These are phyloP conservation scores for Aspergillus tamarii DNA, from an alignment of 2,329 filamentous ascomycete genomes.

Conservation along the genomic window DNA sequence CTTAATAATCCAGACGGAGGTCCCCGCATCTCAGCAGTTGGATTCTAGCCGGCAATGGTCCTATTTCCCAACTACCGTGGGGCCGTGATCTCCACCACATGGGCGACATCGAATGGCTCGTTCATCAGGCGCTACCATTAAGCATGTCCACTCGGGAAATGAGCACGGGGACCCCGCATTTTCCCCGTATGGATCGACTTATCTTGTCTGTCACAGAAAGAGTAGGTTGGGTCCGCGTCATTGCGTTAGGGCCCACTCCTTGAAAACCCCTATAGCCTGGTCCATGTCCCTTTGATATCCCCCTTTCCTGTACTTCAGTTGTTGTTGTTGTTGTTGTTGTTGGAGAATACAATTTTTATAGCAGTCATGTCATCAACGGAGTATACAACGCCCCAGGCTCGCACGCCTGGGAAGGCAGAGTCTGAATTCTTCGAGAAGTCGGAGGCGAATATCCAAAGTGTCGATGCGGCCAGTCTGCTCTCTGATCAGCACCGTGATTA, in stretches of 20 bases:
- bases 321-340: not conserved
- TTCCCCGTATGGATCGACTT: not conserved
- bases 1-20: not conserved
- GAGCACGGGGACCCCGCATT: not conserved
- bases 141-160: not conserved
- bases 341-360: not conserved
- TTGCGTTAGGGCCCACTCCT: not conserved
- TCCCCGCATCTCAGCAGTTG: not conserved
- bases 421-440: conserved; percentile 6
- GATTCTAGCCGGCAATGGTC: not conserved
- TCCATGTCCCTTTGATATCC: not conserved
- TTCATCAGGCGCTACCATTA: not conserved
- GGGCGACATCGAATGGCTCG: not conserved
- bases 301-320: not conserved
- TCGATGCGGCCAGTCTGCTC: not conserved
- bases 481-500: conserved; percentile 44
- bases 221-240: not conserved
- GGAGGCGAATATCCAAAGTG: not conserved
- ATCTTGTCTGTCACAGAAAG: not conserved
- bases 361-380: not conserved
- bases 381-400: not conserved
- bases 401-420: not conserved
- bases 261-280: not conserved
- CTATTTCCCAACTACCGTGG: not conserved
- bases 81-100: not conserved